These are phyloP conservation scores for Cyclotella choctawhatcheeana DNA, from an alignment of 108 stramenopile species.

Conservation along the genomic window DNA sequence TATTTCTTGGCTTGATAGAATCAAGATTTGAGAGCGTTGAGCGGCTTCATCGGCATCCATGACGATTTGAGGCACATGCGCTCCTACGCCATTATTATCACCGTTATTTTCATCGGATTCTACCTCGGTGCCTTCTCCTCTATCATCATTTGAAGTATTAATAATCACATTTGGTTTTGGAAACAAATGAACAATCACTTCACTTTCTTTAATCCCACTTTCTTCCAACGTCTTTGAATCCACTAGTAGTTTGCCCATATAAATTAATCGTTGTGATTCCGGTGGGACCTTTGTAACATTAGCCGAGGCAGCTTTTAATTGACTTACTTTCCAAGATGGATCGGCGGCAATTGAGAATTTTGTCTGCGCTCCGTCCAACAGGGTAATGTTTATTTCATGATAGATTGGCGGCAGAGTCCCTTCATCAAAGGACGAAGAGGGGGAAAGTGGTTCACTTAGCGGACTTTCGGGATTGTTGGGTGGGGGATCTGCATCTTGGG, in stretches of 20 bases:
- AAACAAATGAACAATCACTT: constrained; percentile 78
- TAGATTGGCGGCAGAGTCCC: constrained; percentile 21
- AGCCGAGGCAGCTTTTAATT: constrained; percentile 49
- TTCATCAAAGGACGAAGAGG: constrained; percentile 27
- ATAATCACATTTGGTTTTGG: constrained; percentile 85
- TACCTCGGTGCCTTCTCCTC: not conserved
- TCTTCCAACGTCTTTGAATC: constrained; percentile 58
- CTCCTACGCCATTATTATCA: constrained; percentile 39
- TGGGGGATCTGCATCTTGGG: constrained; percentile 1
- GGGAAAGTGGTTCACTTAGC: constrained; percentile 25
- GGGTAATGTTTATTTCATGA: constrained; percentile 49
- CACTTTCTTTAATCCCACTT: constrained; percentile 51
- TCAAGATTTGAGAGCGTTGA: constrained; percentile 73
- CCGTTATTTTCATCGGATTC: constrained; percentile 3
- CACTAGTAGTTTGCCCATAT: constrained; percentile 69
- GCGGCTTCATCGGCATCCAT: constrained; percentile 79
- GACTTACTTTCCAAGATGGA: constrained; percentile 58
- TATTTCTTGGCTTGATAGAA: constrained; percentile 72
- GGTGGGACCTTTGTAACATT: constrained; percentile 72
- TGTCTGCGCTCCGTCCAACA: constrained; percentile 74
- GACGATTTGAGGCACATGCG: constrained; percentile 79
- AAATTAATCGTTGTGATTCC: constrained; percentile 71
- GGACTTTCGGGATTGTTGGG: constrained; percentile 7
- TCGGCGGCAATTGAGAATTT: constrained; percentile 66
- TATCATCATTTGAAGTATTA: constrained; percentile 14